Evolutionary conservation across 2,329 filamentous ascomycete species (phyloP).

Genomic region (Colletotrichum horii): DNA sequence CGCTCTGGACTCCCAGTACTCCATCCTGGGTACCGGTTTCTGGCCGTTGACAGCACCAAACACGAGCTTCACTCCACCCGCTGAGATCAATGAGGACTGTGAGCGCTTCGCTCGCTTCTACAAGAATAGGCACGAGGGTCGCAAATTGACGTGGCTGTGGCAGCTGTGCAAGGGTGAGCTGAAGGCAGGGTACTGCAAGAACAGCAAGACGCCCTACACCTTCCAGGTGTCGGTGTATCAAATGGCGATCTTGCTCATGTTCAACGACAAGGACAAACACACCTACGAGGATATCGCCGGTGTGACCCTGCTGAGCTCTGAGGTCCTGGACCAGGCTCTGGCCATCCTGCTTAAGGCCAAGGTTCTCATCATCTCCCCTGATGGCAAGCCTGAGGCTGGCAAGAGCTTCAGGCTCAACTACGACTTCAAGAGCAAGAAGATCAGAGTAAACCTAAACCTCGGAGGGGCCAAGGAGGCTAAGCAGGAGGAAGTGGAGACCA

Average conservation of each 20-base stretch:
- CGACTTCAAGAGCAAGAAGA: conserved; percentile 98
- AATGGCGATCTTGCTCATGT: conserved; percentile 93
- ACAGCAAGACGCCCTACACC: conserved; percentile 88
- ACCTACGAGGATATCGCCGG: conserved; percentile 87
- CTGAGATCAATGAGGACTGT: conserved; percentile 83
- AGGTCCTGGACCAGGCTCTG: conserved; percentile 86
- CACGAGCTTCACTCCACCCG: conserved; percentile 87
- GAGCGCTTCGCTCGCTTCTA: conserved; percentile 93
- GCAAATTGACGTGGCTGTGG: conserved; percentile 98
- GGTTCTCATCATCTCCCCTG: conserved; percentile 76
- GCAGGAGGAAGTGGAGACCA: conserved; percentile 94
- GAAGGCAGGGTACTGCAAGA: conserved; percentile 90
- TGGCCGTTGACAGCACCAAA: conserved; percentile 91
- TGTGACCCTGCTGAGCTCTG: conserved; percentile 78
- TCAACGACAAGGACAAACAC: conserved; percentile 88
- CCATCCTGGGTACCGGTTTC: conserved; percentile 94
- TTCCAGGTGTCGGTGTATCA: conserved; percentile 98
- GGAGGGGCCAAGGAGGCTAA: conserved; percentile 95
- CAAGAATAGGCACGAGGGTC: conserved; percentile 93
- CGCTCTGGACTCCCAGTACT: conserved; percentile 84
- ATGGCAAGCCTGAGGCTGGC: conserved; percentile 77
- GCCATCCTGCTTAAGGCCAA: conserved; percentile 92
- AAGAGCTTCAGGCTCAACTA: conserved; percentile 87
- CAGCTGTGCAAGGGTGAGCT: conserved; percentile 97
- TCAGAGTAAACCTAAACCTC: conserved; percentile 95